Conservation (phyloP, 352 stramenopile species). For the Globisporangium canariense region DNA sequence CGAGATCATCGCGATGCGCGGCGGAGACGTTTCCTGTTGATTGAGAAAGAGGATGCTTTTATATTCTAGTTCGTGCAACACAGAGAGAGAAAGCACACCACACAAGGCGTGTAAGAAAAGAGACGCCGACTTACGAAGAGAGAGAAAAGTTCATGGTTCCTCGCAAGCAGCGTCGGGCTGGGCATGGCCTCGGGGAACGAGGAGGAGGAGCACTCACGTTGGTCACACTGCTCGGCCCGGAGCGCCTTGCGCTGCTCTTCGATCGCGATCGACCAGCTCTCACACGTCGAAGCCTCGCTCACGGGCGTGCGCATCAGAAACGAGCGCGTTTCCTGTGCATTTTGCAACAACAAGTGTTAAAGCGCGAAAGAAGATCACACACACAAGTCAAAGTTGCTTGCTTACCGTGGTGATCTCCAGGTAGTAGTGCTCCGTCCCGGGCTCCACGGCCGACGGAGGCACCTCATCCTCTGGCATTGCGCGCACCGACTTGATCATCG, state of each 20-base stretch:
- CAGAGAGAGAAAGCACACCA: constrained; percentile 15
- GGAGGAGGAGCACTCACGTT: constrained; percentile 42
- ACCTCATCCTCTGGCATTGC: constrained; percentile 79
- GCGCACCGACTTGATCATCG: constrained; percentile 58
- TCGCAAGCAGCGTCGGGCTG: constrained; percentile 65
- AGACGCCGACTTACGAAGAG: constrained; percentile 65
- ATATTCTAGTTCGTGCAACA: constrained; percentile 43
- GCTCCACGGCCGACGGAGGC: constrained; percentile 43
- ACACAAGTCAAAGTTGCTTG: not conserved
- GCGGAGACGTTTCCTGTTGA: constrained; percentile 65
- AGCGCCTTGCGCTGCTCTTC: constrained; percentile 80
- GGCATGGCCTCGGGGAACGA: constrained; percentile 43
- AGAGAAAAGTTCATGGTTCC: constrained; percentile 77
- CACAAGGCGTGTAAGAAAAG: constrained; percentile 18
- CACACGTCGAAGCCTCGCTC: constrained; percentile 69
- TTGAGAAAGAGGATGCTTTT: constrained; percentile 73
- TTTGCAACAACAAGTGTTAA: not conserved
- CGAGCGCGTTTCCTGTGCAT: constrained; percentile 48
- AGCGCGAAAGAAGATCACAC: not conserved
- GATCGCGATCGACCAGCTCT: constrained; percentile 83
- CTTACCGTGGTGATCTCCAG: constrained; percentile 72
- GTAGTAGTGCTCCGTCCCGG: constrained; percentile 72
- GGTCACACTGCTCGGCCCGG: constrained; percentile 40
- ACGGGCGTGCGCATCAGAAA: constrained; percentile 74
- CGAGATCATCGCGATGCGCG: constrained; percentile 71